Conservation (phyloP, 2,329 filamentous ascomycete species). For the Fusarium euwallaceae region DNA sequence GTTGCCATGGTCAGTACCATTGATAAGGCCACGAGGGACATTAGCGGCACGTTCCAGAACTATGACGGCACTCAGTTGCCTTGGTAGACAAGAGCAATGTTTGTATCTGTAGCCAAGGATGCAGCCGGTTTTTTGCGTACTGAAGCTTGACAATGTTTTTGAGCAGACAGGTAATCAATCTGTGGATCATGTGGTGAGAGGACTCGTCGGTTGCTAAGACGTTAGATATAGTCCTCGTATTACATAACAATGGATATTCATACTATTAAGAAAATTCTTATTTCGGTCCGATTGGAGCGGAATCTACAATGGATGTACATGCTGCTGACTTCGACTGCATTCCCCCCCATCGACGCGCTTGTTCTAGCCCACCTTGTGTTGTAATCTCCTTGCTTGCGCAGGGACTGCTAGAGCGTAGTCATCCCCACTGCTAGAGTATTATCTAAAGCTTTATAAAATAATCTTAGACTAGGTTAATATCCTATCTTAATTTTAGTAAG, state of each 20-base stretch:
- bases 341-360: background rate
- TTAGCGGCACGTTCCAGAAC: background rate
- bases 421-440: too few species aligned
- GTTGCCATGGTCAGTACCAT: background rate
- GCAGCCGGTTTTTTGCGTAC: background rate
- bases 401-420: too few species aligned
- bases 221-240: too few species aligned
- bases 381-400: too few species aligned
- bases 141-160: background rate
- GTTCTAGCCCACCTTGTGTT: background rate
- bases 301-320: background rate
- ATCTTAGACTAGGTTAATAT: too few species aligned
- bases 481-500: too few species aligned
- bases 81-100: background rate
- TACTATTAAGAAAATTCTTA: background rate
- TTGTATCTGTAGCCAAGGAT: background rate
- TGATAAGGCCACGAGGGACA: background rate
- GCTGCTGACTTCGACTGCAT: background rate
- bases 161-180: background rate
- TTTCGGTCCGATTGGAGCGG: background rate
- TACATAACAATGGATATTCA: background rate
- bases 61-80: background rate
- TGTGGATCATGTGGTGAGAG: too few species aligned
- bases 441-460: too few species aligned
- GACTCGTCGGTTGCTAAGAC: too few species aligned